Evolutionary conservation across 1,284 basidiomycete species (phyloP).

Genomic region (Leucoagaricus sp.): DNA sequence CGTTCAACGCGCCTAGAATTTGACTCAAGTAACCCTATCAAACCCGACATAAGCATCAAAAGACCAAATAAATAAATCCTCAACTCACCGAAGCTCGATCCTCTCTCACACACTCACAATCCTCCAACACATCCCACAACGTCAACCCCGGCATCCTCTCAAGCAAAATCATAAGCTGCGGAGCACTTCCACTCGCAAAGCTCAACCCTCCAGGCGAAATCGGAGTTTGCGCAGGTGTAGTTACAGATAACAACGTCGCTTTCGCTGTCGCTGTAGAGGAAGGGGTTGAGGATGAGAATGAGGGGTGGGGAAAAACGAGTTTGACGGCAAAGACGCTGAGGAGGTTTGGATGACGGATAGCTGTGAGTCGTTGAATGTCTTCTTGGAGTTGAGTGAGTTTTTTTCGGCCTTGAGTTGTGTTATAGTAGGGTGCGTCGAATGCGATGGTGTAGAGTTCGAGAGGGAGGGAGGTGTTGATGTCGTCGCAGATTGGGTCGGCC

Average conservation of each 20-base stretch:
- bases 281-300: background rate
- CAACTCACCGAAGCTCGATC: slow-evolving; percentile 52
- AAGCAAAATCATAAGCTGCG: slow-evolving; percentile 60
- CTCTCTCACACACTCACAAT: slow-evolving; percentile 65
- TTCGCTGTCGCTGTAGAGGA: background rate
- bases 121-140: slow-evolving; percentile 67
- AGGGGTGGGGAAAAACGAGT: slow-evolving; percentile 47
- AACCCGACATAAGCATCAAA: background rate
- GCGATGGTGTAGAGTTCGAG: slow-evolving; percentile 67
- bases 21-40: slow-evolving; percentile 69
- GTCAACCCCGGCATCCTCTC: slow-evolving; percentile 67
- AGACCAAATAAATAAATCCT: slow-evolving; percentile 30
- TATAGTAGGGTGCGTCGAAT: slow-evolving; percentile 70
- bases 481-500: slow-evolving; percentile 72
- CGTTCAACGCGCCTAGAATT: slow-evolving; percentile 65
- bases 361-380: slow-evolving; percentile 62
- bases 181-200: slow-evolving; percentile 33
- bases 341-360: slow-evolving; percentile 62
- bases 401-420: slow-evolving; percentile 64
- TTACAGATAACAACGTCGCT: too few relatives aligned
- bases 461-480: slow-evolving; percentile 51
- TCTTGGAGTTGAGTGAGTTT: slow-evolving; percentile 68
- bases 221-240: too few relatives aligned
- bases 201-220: background rate
- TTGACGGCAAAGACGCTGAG: slow-evolving; percentile 66